Evolutionary conservation across 305 asterid species (phyloP).

Genomic region (Fraxinus greggii): DNA sequence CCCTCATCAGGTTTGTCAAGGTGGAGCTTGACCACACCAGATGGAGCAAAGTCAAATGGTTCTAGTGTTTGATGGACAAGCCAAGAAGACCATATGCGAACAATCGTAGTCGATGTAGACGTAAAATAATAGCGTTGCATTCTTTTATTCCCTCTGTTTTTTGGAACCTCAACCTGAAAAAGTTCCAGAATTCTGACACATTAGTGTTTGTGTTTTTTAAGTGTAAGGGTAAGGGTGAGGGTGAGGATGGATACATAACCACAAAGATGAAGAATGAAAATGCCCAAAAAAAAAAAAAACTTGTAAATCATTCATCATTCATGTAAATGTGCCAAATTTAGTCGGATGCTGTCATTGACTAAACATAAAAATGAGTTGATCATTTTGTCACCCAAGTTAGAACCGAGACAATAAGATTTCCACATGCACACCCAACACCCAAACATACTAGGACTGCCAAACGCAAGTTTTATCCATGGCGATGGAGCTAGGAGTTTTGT

Average conservation of each 20-base stretch:
- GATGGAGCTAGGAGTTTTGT: neutral
- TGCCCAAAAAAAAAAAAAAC: neutral
- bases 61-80: slow-evolving; percentile 76
- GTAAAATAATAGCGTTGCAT: slow-evolving; percentile 83
- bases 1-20: slow-evolving; percentile 80
- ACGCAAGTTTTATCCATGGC: neutral
- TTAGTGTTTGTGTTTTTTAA: neutral
- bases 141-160: slow-evolving; percentile 65
- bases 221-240: neutral
- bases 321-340: slow-evolving; percentile 8
- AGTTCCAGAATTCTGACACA: slow-evolving; percentile 7
- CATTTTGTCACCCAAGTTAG: neutral
- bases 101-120: slow-evolving; percentile 77
- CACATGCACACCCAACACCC: neutral
- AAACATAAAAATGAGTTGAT: neutral
- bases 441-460: neutral
- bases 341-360: neutral
- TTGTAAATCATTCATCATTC: neutral
- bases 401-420: neutral
- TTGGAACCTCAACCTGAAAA: slow-evolving; percentile 79
- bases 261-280: neutral
- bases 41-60: slow-evolving; percentile 67
- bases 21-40: slow-evolving; percentile 72
- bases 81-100: slow-evolving; percentile 98
- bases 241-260: neutral